Percentiles rank a stretch among this genome's conserved stretches.
Conservation (phyloP, 805 yeast genomes). For the Tetrapisispora arboricola region DNA sequence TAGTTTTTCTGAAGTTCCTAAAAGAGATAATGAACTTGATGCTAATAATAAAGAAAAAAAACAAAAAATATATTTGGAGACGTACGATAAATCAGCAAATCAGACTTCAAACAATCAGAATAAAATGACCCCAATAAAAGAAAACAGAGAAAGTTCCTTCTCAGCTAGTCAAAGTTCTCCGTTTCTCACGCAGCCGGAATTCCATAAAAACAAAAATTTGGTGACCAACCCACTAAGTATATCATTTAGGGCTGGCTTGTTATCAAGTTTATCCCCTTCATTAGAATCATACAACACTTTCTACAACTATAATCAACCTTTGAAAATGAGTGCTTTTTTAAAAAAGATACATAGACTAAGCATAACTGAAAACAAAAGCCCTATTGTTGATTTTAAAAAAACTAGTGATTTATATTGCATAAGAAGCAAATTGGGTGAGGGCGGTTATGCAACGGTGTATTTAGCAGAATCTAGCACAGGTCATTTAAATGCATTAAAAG, state of each 20-base stretch:
- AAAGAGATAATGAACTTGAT: not conserved
- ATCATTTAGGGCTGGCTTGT: constrained; percentile 30
- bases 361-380: constrained; percentile 28
- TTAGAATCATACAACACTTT: constrained; percentile 26
- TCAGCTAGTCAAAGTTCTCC: constrained; percentile 14
- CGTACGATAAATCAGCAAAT: not conserved
- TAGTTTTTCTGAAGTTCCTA: not conserved
- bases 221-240: constrained; percentile 39
- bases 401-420: constrained; percentile 29
- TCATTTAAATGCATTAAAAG: constrained; percentile 53
- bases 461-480: constrained; percentile 55
- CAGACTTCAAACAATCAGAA: not conserved
- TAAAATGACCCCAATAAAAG: constrained; percentile 25
- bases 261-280: constrained; percentile 33
- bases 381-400: constrained; percentile 27
- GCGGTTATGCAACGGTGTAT: constrained; percentile 74
- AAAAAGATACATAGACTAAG: constrained; percentile 33
- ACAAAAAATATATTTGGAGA: not conserved
- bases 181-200: constrained; percentile 23
- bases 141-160: constrained; percentile 13
- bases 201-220: not conserved
- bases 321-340: constrained; percentile 30
- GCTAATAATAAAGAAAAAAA: not conserved
- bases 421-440: constrained; percentile 52
- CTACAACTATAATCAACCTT: constrained; percentile 23